Percentiles rank a stretch among this genome's conserved stretches.
These are phyloP conservation scores for Oenanthe sinensis DNA, from an alignment of 129 eudicot genomes.

Conservation along the genomic window DNA sequence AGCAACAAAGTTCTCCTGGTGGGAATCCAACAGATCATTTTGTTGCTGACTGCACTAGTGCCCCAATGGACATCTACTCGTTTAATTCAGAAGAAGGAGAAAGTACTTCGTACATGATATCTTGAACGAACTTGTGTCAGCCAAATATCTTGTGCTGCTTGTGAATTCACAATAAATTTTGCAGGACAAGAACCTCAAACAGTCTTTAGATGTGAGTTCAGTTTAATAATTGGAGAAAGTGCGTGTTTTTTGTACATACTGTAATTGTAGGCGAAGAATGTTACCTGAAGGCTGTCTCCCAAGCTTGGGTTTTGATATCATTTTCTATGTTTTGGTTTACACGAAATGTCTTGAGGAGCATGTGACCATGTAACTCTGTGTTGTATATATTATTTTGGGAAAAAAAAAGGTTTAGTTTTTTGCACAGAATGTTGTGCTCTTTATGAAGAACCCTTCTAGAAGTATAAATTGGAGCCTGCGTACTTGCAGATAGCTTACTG, in stretches of 20 bases:
- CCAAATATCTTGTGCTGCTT: slow-evolving; percentile 11
- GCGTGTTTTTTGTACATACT: slow-evolving; percentile 17
- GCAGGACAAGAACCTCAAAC: slow-evolving; percentile 17
- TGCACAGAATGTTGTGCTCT: not conserved
- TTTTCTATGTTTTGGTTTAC: not conserved
- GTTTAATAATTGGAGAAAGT: slow-evolving; percentile 11
- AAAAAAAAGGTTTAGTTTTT: not conserved
- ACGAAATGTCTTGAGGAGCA: slow-evolving; percentile 1
- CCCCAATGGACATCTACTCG: slow-evolving; percentile 53
- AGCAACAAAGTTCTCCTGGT: slow-evolving; percentile 29
- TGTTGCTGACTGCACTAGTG: slow-evolving; percentile 33
- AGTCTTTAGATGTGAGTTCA: slow-evolving; percentile 9
- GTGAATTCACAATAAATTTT: slow-evolving; percentile 22
- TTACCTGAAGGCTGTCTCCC: not conserved
- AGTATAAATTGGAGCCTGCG: not conserved
- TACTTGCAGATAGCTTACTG: not conserved
- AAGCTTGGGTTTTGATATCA: not conserved
- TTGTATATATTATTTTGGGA: not conserved
- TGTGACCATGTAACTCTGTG: not conserved
- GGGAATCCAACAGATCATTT: slow-evolving; percentile 28
- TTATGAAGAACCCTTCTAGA: not conserved
- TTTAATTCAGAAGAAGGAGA: slow-evolving; percentile 39
- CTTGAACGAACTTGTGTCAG: slow-evolving; percentile 10
- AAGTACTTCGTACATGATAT: slow-evolving; percentile 20
- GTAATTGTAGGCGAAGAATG: slow-evolving; percentile 17